These are phyloP conservation scores for Climacium dendroides DNA, from an alignment of 225 moss, liverwort and hornwort genomes.

Conservation along the genomic window DNA sequence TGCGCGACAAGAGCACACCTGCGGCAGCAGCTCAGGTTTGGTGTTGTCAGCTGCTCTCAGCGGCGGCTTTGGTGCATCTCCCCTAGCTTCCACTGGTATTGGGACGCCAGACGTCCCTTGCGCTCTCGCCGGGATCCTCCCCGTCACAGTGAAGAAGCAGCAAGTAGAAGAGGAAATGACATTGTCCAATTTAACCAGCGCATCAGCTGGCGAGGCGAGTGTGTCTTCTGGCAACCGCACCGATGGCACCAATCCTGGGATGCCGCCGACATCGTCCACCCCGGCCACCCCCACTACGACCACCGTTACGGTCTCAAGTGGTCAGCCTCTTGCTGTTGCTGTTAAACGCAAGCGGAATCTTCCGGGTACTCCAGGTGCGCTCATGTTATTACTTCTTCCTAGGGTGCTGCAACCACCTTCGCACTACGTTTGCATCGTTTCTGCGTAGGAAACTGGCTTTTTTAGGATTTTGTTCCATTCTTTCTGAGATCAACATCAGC, in stretches of 20 bases:
- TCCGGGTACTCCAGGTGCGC: conserved; percentile 96
- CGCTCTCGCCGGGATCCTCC: not conserved
- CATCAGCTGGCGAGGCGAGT: conserved; percentile 64
- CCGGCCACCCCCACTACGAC: conserved; percentile 57
- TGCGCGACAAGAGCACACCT: conserved; percentile 4
- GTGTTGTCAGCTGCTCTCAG: conserved; percentile 21
- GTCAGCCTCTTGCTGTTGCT: conserved; percentile 45
- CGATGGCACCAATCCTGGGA: conserved; percentile 55
- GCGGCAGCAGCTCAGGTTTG: conserved; percentile 19
- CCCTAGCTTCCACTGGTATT: conserved; percentile 1
- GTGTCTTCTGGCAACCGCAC: conserved; percentile 63
- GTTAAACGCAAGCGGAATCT: conserved; percentile 86
- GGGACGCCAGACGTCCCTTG: not conserved
- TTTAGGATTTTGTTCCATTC: not conserved
- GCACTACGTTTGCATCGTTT: not conserved
- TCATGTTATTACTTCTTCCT: not conserved
- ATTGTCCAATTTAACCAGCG: conserved; percentile 67
- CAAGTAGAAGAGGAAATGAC: conserved; percentile 53
- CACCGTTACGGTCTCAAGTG: conserved; percentile 54
- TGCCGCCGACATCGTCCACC: conserved; percentile 57
- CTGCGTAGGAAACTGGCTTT: not conserved
- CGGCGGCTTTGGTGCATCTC: conserved; percentile 15
- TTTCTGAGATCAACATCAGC: not conserved
- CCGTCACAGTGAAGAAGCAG: conserved; percentile 6
- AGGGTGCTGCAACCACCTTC: not conserved